Evolutionary conservation across 495 filamentous ascomycete species (phyloP).

Genomic region (Trichoderma gamsii): DNA sequence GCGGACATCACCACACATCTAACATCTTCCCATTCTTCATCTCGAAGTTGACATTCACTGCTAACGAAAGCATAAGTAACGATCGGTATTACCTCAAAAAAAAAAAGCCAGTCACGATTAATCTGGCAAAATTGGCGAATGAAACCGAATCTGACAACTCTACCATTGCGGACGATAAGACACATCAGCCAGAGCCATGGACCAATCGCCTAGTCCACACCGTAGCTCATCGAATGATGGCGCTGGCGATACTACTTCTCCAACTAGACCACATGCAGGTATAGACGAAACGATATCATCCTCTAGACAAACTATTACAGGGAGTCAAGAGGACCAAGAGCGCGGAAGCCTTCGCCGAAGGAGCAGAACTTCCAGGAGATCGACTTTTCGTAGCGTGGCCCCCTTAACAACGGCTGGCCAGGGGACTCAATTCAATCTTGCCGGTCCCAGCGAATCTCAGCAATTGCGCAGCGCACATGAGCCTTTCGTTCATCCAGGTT

Average conservation of each 20-base stretch:
- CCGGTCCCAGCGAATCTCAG: neutral
- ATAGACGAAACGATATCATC: neutral
- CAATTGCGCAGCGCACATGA: conserved; percentile 9
- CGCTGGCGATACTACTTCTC: neutral
- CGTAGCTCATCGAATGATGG: neutral
- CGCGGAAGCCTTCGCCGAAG: neutral
- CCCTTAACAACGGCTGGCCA: neutral
- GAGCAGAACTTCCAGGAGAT: conserved; percentile 6
- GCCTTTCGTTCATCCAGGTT: conserved; percentile 25
- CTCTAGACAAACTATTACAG: neutral
- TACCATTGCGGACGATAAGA: too few species aligned
- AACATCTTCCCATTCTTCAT: too few species aligned
- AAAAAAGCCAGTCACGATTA: too few species aligned
- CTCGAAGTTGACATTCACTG: too few species aligned
- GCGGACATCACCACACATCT: too few species aligned
- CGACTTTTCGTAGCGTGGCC: neutral
- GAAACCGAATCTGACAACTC: too few species aligned
- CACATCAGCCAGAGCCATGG: neutral
- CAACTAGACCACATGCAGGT: neutral
- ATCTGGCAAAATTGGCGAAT: too few species aligned
- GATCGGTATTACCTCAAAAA: too few species aligned
- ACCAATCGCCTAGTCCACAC: neutral
- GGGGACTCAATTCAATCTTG: conserved; percentile 2
- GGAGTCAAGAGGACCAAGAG: neutral
- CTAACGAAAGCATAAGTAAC: too few species aligned